phyloP scores from a whole-genome alignment of 1,284 basidiomycete species.

The Tylopilus microsporus region DNA sequence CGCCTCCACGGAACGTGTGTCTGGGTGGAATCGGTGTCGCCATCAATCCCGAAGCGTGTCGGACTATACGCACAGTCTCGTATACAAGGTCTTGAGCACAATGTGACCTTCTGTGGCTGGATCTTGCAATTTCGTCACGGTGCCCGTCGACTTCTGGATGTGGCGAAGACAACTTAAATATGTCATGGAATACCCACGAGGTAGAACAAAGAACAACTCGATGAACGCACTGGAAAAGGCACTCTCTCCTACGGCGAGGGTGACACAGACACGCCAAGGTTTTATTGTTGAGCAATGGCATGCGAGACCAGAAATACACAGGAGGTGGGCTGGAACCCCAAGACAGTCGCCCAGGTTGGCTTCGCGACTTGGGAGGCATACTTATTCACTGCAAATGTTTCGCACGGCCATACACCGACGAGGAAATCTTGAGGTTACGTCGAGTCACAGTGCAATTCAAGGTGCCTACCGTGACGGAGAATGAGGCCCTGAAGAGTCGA shows the following conservation, averaged over 20 bases:
- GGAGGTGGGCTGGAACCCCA: constrained; percentile 13
- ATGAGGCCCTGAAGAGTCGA: no score
- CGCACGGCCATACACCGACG: constrained; percentile 26
- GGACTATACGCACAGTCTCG: constrained; percentile 21
- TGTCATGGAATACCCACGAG: constrained; percentile 22
- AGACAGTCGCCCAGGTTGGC: constrained; percentile 7
- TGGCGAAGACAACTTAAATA: constrained; percentile 6
- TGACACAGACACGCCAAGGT: constrained; percentile 13
- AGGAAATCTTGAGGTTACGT: constrained; percentile 10
- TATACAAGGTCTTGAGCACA: constrained; percentile 24
- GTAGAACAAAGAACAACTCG: constrained; percentile 22
- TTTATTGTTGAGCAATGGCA: constrained; percentile 18
- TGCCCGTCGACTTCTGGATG: constrained; percentile 18
- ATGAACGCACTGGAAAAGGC: constrained; percentile 24
- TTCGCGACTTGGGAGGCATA: constrained; percentile 16
- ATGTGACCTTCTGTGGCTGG: constrained; percentile 25
- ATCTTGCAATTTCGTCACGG: constrained; percentile 22
- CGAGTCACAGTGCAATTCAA: no score
- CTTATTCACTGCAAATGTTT: constrained; percentile 19
- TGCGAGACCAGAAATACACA: constrained; percentile 15
- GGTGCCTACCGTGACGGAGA: no score
- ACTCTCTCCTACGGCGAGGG: constrained; percentile 19
- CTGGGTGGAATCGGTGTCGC: constrained; percentile 13
- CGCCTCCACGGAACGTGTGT: constrained; percentile 16
- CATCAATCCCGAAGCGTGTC: constrained; percentile 2